Evolutionary conservation across 371 early-diverging fungal genomes (phyloP).

Genomic region (Mortierella sp.): DNA sequence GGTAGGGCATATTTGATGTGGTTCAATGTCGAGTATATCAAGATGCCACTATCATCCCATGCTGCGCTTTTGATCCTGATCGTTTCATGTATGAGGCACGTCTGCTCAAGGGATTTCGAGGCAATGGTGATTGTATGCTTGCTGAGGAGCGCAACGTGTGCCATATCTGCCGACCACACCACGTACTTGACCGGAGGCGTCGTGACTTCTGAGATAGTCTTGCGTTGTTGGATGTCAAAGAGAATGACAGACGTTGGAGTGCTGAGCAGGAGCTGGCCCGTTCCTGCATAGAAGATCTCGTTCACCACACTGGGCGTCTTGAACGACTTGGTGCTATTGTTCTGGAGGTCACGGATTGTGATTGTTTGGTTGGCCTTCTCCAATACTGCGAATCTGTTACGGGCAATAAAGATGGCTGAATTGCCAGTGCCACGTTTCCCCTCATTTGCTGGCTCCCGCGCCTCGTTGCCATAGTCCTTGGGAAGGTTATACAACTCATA

Average conservation of each 20-base stretch:
- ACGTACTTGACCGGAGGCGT: conserved; percentile 90
- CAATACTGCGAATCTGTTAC: conserved; percentile 95
- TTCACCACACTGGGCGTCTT: conserved; percentile 72
- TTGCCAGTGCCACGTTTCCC: conserved; percentile 83
- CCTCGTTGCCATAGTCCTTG: conserved; percentile 74
- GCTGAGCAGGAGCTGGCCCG: conserved; percentile 85
- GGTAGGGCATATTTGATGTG: conserved; percentile 98
- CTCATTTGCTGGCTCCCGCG: conserved; percentile 73
- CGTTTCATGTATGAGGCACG: conserved; percentile 93
- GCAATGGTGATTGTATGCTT: conserved; percentile 95
- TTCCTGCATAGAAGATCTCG: conserved; percentile 68
- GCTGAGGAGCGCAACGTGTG: conserved; percentile 89
- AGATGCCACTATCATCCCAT: conserved; percentile 94
- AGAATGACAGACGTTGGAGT: conserved; percentile 88
- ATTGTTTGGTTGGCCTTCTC: conserved; percentile 82
- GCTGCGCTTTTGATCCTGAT: conserved; percentile 97
- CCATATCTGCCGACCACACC: conserved; percentile 91
- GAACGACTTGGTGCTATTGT: conserved; percentile 91
- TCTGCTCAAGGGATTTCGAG: conserved; percentile 86
- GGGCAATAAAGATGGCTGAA: conserved; percentile 93
- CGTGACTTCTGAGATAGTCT: conserved; percentile 78
- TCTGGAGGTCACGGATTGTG: conserved; percentile 85
- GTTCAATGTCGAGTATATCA: conserved; percentile 98
- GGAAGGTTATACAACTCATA: conserved; percentile 91
- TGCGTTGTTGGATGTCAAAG: conserved; percentile 90